Conservation (phyloP, 2,329 filamentous ascomycete species). For the Raffaelea arxii region DNA sequence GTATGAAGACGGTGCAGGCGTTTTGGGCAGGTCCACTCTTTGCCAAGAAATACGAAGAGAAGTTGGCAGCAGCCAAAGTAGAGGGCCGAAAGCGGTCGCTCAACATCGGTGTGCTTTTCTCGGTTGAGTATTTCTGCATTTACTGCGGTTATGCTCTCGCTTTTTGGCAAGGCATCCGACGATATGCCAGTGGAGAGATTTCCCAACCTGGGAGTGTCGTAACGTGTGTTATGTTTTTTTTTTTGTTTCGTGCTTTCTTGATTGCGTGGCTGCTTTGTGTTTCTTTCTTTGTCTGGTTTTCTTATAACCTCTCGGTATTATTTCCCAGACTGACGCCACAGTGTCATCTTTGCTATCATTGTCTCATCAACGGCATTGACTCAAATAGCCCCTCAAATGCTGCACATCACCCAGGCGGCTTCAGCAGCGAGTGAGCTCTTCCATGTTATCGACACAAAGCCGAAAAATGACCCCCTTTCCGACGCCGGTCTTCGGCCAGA, state of each 20-base stretch:
- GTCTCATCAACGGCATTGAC: not conserved
- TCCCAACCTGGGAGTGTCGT: not conserved
- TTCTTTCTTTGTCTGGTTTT: not conserved
- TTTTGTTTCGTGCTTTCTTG: no score
- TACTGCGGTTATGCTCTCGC: not conserved
- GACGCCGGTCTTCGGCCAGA: not conserved
- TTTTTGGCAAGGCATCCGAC: not conserved
- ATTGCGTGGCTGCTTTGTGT: no score
- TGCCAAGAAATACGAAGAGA: not conserved
- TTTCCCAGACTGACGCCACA: no score
- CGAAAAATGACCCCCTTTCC: not conserved
- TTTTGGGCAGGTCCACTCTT: slow-evolving; percentile 19
- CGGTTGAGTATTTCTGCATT: not conserved
- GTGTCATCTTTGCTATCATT: not conserved
- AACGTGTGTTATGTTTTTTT: not conserved
- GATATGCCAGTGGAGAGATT: not conserved
- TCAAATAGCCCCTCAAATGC: not conserved
- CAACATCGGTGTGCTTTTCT: not conserved
- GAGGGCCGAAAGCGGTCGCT: not conserved
- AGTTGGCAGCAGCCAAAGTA: not conserved
- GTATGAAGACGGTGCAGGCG: slow-evolving; percentile 39
- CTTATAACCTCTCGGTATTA: not conserved
- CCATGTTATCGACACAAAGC: not conserved
- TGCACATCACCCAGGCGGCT: not conserved
- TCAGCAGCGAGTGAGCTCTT: no score